Percentiles rank a stretch among this genome's conserved stretches.
Evolutionary conservation across 1,284 basidiomycete species (phyloP).

Genomic region (Pholiota adiposa): DNA sequence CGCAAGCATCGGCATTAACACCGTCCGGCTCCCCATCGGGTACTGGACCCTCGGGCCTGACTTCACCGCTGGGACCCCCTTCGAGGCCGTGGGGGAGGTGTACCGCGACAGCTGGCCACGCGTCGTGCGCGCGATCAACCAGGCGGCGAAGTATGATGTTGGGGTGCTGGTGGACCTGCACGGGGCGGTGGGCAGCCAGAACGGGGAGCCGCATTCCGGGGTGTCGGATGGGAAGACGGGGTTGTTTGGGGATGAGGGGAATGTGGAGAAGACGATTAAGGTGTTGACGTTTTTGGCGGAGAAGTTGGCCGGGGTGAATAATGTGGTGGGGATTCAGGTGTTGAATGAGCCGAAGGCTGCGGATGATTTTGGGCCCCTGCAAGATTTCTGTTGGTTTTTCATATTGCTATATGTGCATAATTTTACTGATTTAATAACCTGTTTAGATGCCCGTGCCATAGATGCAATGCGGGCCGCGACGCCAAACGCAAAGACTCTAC

Average conservation of each 20-base stretch:
- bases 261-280: constrained; percentile 63
- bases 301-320: constrained; percentile 64
- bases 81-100: constrained; percentile 58
- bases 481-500: constrained; percentile 51
- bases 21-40: constrained; percentile 71
- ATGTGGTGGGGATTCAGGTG: constrained; percentile 78
- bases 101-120: constrained; percentile 69
- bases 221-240: constrained; percentile 63
- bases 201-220: constrained; percentile 76
- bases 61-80: constrained; percentile 58
- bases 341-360: constrained; percentile 73
- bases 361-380: too few species aligned
- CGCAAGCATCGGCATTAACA: constrained; percentile 70
- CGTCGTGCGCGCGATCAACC: constrained; percentile 66
- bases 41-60: constrained; percentile 65
- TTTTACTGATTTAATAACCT: not conserved
- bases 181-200: constrained; percentile 74
- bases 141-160: constrained; percentile 65
- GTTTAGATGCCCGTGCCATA: constrained; percentile 55
- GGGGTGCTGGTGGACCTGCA: constrained; percentile 81
- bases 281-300: constrained; percentile 61
- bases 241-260: constrained; percentile 55
- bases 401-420: not conserved
- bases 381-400: constrained; percentile 54
- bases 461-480: constrained; percentile 54